A percentile compares a stretch with the other conserved stretches of the same genome.
Conservation (phyloP, 257 asterid species). For the Jacaranda mimosifolia region DNA sequence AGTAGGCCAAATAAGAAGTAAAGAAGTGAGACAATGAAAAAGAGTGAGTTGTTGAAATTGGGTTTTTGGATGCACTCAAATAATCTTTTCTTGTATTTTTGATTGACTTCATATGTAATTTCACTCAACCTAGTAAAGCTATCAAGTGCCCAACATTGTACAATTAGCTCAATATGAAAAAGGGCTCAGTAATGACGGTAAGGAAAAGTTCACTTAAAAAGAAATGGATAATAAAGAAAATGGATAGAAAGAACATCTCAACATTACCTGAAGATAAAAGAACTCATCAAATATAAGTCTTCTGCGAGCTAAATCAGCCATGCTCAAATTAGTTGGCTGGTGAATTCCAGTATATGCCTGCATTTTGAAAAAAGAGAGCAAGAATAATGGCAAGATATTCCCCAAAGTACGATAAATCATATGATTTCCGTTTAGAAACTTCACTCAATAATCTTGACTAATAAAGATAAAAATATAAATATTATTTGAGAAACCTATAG, state of each 20-base stretch:
- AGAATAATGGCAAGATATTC: background rate
- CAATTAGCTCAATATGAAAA: conserved; percentile 17
- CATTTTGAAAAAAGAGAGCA: conserved; percentile 8
- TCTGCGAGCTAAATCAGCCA: conserved; percentile 89
- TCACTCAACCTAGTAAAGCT: background rate
- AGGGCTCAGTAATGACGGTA: background rate
- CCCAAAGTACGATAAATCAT: background rate
- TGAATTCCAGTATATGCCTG: conserved; percentile 97
- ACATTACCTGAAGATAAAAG: conserved; percentile 89
- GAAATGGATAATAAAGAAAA: background rate
- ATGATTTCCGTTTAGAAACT: conserved; percentile 11
- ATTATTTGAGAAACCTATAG: background rate
- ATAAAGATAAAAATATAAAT: conserved; percentile 2
- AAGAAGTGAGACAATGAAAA: background rate
- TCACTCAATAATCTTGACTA: background rate
- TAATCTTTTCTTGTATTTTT: background rate
- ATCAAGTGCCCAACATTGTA: background rate
- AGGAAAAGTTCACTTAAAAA: background rate
- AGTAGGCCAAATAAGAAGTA: background rate
- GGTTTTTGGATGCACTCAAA: background rate
- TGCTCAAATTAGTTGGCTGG: conserved; percentile 71
- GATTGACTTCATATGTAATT: background rate
- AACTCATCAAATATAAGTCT: conserved; percentile 98
- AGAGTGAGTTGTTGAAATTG: background rate
- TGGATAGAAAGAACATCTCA: conserved; percentile 12